Base-by-base conservation (phyloP, 2,329 filamentous ascomycete species). In the Arthrinium puccinioides region DNA sequence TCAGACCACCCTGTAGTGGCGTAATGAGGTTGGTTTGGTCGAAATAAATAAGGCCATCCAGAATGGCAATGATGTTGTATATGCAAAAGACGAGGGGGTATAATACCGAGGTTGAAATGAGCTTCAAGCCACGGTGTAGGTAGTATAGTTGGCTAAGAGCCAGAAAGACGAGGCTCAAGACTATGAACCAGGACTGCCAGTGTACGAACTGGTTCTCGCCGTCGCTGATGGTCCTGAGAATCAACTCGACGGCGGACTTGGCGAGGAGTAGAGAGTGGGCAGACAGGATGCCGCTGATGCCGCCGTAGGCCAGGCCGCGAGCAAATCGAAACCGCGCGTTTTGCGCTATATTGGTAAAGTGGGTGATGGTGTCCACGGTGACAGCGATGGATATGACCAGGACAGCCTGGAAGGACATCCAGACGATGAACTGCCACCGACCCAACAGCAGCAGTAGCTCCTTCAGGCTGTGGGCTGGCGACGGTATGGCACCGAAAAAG, bases 41-140 rank as follows among this genome's bases (percentile, higher is more conserved):
- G 65, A 97, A 98, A 63, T 97, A 98, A 52, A 98, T 95, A 49
- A 98, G 72, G 21, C 92, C 92, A 62, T 98, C 92, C 49, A 97
- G 70, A 49, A 98, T 98, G 47, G 92, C 92, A 54, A 97, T 89
- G 54, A 98, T 95, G 70, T 98, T 98, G 72, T 97, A 98, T 46
- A 97, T 79, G 71, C 92, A 98, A 63, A 98, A 98, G 26, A 97
- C 89, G 50, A 97, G 82, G 5, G 92, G 92, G 61, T 98, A 98
- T 48, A 98, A 72, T 44, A 97, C 84, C 52, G 87, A 95, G 16
- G 92, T 97, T 38, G 89, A 96, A 60, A 94, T 88, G 36, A 98
- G 74, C 62, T 95, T 95, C 44, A 98, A 73, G 37, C 92, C 92
- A 29, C 87, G 79, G 57, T 98, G 92, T 43, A 98, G 77, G 61